Evolutionary conservation across 108 stramenopile species (phyloP).

Genomic region (Nannochloropsis oceanica): DNA sequence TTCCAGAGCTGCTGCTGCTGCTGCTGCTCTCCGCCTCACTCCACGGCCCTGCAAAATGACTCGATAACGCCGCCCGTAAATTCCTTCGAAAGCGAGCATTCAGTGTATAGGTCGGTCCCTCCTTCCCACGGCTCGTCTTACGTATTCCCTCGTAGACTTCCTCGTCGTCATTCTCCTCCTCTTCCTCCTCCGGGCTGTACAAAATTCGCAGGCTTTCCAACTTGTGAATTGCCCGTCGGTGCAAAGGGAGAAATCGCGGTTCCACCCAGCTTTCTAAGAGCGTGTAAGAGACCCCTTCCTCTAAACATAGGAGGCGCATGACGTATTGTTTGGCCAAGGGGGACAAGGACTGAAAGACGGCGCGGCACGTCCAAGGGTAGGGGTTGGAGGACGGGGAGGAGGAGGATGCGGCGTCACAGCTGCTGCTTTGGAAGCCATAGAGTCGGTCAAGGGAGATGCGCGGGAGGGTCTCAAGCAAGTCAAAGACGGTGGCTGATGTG

Average conservation of each 20-base stretch:
- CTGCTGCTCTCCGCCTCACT: not conserved
- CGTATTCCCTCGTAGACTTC: not conserved
- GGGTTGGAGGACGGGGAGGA: not conserved
- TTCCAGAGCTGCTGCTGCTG: not conserved
- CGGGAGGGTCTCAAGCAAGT: not conserved
- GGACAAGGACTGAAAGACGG: slow-evolving; percentile 19
- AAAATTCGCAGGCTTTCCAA: not conserved
- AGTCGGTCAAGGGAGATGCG: not conserved
- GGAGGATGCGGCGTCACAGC: not conserved
- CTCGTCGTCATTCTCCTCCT: not conserved
- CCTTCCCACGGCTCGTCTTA: not conserved
- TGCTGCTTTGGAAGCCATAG: not conserved
- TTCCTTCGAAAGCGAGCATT: not conserved
- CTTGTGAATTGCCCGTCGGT: not conserved
- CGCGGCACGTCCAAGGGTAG: slow-evolving; percentile 24
- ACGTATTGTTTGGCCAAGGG: slow-evolving; percentile 24
- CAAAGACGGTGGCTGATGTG: not conserved
- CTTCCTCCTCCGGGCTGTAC: not conserved
- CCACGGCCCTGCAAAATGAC: not conserved
- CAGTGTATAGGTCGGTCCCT: not conserved
- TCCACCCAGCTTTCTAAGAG: not conserved
- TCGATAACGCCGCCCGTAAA: not conserved
- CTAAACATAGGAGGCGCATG: slow-evolving; percentile 20
- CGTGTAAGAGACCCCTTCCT: not conserved
- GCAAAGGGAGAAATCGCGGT: not conserved